Evolutionary conservation across 192 early-diverging fungal species (phyloP).

Genomic region (Umbelopsis ramanniana): DNA sequence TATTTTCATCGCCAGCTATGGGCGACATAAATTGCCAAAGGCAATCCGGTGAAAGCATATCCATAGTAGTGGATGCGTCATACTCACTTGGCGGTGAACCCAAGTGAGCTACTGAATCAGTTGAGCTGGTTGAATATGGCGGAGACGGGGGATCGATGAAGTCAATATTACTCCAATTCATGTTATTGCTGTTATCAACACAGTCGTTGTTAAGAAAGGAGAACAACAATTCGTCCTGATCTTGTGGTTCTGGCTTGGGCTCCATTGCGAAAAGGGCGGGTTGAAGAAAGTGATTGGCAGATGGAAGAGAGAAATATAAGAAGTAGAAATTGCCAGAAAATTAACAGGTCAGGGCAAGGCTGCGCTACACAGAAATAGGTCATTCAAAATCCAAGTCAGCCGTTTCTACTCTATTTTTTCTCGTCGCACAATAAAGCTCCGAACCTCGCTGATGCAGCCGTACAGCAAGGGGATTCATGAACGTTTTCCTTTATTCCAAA

Average conservation of each 20-base stretch:
- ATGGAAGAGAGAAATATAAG: not conserved
- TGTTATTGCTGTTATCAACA: constrained; percentile 9
- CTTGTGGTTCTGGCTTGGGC: constrained; percentile 19
- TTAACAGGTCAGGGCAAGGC: constrained; percentile 1
- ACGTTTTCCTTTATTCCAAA: not conserved
- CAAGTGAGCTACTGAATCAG: constrained; percentile 3
- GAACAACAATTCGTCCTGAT: constrained; percentile 36
- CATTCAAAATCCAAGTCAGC: not conserved
- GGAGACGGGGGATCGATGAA: constrained; percentile 3
- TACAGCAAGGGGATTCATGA: not conserved
- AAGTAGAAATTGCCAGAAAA: constrained; percentile 16
- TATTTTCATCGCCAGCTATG: not conserved
- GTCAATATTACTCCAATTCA: constrained; percentile 12
- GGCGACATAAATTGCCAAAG: constrained; percentile 18
- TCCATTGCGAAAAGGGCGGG: not conserved
- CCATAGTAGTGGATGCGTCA: constrained; percentile 1
- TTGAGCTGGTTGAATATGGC: constrained; percentile 12
- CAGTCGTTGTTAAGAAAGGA: constrained; percentile 40
- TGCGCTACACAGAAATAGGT: not conserved
- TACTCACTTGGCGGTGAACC: not conserved
- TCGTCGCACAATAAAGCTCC: not conserved
- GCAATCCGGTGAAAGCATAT: constrained; percentile 3
- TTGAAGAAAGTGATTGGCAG: not conserved
- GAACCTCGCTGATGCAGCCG: not conserved
- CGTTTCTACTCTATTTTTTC: not conserved